Evolutionary conservation across 495 filamentous ascomycete genomes (phyloP).

Genomic region (Chaetomium fimeti): DNA sequence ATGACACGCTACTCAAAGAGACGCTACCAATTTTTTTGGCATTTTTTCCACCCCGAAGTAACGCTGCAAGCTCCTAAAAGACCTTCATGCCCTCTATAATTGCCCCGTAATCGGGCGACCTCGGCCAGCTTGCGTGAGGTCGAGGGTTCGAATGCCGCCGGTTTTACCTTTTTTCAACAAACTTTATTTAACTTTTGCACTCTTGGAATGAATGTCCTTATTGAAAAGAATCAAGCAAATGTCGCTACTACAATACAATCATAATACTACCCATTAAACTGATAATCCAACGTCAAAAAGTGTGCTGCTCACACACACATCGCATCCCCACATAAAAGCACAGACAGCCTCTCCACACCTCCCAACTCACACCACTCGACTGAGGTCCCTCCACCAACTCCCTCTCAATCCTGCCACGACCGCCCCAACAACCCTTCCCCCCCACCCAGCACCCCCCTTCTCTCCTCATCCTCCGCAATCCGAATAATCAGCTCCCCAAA

Average conservation of each 20-base stretch:
- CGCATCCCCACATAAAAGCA: too few species aligned
- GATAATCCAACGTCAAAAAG: background rate
- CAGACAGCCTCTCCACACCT: too few species aligned
- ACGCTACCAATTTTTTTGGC: slow-evolving; percentile 74
- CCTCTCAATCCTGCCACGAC: slow-evolving; percentile 33
- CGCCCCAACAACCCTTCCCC: slow-evolving; percentile 30
- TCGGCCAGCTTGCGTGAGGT: background rate
- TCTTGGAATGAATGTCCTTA: too few species aligned
- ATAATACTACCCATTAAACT: background rate
- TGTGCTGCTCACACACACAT: too few species aligned
- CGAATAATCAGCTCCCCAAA: slow-evolving; percentile 62
- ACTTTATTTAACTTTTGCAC: background rate
- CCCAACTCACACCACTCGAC: background rate
- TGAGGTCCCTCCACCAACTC: too few species aligned
- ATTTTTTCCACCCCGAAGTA: slow-evolving; percentile 23
- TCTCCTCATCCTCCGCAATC: slow-evolving; percentile 36
- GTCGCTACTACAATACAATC: background rate
- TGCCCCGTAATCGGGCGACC: background rate
- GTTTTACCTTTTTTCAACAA: background rate
- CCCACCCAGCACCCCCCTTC: slow-evolving; percentile 22
- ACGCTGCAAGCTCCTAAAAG: slow-evolving; percentile 39
- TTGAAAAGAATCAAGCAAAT: background rate
- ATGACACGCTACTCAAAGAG: slow-evolving; percentile 99
- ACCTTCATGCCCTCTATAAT: too few species aligned
- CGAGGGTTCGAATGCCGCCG: slow-evolving; percentile 21